These are phyloP conservation scores for Vigna nakashimae DNA, from an alignment of 306 rosid species.

Conservation along the genomic window DNA sequence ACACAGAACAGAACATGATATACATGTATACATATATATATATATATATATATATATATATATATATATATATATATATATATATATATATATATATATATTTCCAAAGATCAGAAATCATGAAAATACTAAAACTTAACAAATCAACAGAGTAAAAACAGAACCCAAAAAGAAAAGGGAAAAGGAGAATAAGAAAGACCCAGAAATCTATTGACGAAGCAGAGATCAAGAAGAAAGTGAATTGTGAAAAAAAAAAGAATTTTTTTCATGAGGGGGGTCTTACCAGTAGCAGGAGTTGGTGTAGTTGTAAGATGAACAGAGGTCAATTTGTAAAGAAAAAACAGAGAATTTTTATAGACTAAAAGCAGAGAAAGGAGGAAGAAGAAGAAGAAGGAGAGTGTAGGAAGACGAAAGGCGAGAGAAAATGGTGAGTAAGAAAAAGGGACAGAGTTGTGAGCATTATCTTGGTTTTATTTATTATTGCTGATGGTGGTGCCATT, in stretches of 20 bases:
- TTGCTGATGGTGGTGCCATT: conserved; percentile 18
- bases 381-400: not conserved
- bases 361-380: not conserved
- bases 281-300: conserved; percentile 52
- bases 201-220: not conserved
- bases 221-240: not conserved
- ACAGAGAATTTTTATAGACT: not conserved
- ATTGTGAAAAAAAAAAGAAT: not conserved
- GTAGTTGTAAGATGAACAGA: not conserved
- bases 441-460: conserved; percentile 29
- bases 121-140: not conserved
- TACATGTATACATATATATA: not conserved
- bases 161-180: not conserved
- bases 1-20: not conserved
- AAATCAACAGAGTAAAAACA: conserved; percentile 20
- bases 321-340: conserved; percentile 35
- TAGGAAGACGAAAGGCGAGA: conserved; percentile 2
- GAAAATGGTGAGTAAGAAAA: conserved; percentile 37
- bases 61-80: too few species aligned
- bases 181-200: not conserved
- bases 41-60: too few species aligned
- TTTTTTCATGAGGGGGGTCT: not conserved
- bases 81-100: not conserved
- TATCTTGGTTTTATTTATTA: conserved; percentile 48
- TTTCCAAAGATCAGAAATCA: not conserved